Evolutionary conservation across 768 basidiomycete genomes (phyloP), one percentile per base, ranked within the genome.

Genomic region (Lactarius deliciosus): DNA sequence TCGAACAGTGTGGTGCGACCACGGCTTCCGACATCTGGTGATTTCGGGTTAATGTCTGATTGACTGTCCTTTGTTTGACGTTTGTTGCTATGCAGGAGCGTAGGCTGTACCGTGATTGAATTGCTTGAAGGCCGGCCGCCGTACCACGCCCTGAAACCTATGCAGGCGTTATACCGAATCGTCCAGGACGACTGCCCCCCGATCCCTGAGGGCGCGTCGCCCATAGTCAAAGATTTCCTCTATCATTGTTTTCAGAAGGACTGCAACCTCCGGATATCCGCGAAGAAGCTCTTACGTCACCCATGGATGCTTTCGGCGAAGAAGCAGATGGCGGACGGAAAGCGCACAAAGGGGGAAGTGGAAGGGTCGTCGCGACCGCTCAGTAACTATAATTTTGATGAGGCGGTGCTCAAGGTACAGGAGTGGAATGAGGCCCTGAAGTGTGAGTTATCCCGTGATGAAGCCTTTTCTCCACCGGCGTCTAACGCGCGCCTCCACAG

Each of bases 241-340:
- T 91, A 92, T 72, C 94, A 97, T 66, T 98, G 97, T 74, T 99
- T 99, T 77, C 96, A 98, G 81, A 98, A 98, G 77, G 96, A 98
- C 74, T 87, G 87, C 69, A 96, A 98, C 77, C 82, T 99, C 34
- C 90, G 97, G 25, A 90, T 98, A 72, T 90, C 92, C 0, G 97
- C 96, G 7, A 91, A 91, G 78, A 98, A 98, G 78, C 81, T 99
- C 22, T 79, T 97, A 25, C 83, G 83, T 72, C 97, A 99, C 73
- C 93, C 95, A 28, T 99, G 97, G 97, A 98, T 99, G 94, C 79
- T 89, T 15, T 83, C 90, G 0, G 88, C 93, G 1, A 84, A 89
- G 72, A 89, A 86, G 73, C 90, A 94, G 75, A 82, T 92, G 79
- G 80, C 80, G 32, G 73, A 75, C 72, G 65, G 71, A 53, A 73